Evolutionary conservation across 2,329 filamentous ascomycete genomes (phyloP).

Genomic region (Trichoderma sp.): DNA sequence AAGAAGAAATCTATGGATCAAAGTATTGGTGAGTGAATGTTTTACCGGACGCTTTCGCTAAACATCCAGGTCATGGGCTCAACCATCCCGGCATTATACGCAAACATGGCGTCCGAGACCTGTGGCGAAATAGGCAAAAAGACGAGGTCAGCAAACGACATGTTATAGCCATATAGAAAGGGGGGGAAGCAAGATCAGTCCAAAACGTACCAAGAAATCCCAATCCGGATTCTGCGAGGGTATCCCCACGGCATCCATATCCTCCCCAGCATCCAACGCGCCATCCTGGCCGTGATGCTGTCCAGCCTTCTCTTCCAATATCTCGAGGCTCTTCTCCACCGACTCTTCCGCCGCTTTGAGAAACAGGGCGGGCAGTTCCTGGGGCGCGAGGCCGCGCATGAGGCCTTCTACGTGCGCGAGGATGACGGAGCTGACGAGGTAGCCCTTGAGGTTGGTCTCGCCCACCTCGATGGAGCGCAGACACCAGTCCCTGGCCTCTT

Average conservation of each 20-base stretch:
- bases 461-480: constrained; percentile 48
- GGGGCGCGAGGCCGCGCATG: constrained; percentile 39
- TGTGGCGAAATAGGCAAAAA: neutral
- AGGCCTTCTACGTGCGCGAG: constrained; percentile 48
- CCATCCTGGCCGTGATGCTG: constrained; percentile 19
- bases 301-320: constrained; percentile 41
- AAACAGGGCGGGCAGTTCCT: constrained; percentile 41
- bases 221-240: constrained; percentile 32
- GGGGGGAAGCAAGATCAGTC: too few species aligned
- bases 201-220: constrained; percentile 35
- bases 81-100: constrained; percentile 1
- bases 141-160: neutral
- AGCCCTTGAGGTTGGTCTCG: constrained; percentile 59
- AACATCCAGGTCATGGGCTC: constrained; percentile 29
- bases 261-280: neutral
- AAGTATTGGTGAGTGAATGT: neutral
- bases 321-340: constrained; percentile 38
- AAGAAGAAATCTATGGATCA: too few species aligned
- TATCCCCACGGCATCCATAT: neutral
- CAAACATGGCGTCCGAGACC: constrained; percentile 14
- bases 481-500: constrained; percentile 46
- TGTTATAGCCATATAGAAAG: neutral
- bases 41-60: neutral
- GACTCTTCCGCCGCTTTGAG: constrained; percentile 45
- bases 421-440: constrained; percentile 43